These are phyloP conservation scores for Porcisia hertigi DNA, from an alignment of 208 protist genomes.

Conservation along the genomic window DNA sequence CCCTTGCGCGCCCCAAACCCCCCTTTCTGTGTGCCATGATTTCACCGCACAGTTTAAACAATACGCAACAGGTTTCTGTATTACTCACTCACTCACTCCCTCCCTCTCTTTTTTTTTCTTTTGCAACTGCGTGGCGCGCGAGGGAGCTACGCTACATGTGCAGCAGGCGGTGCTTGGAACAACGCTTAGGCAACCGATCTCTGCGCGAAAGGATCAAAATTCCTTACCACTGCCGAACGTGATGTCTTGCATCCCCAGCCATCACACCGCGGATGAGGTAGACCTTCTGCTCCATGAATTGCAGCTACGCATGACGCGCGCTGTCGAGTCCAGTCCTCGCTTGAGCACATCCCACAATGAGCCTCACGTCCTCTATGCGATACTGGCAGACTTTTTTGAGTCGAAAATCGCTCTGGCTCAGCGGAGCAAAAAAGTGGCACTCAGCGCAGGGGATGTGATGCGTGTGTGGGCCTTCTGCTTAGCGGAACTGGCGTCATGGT, in stretches of 20 bases:
- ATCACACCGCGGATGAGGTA: constrained; percentile 15
- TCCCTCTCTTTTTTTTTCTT: constrained; percentile 1
- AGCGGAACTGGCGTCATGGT: not conserved
- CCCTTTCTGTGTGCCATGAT: not conserved
- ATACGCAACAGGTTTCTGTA: not conserved
- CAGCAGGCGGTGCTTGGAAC: not conserved
- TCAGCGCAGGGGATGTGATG: constrained; percentile 21
- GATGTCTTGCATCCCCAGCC: constrained; percentile 12
- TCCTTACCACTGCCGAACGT: too few species aligned
- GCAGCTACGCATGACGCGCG: constrained; percentile 61
- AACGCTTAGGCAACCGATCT: not conserved
- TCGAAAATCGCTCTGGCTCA: constrained; percentile 25
- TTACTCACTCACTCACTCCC: not conserved
- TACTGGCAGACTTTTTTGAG: constrained; percentile 52
- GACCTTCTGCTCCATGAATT: constrained; percentile 34
- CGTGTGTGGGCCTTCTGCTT: constrained; percentile 35
- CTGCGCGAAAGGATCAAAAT: not conserved
- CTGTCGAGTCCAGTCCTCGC: constrained; percentile 44
- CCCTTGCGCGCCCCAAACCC: too few species aligned
- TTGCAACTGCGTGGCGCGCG: not conserved
- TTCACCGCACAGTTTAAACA: too few species aligned
- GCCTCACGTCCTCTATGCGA: constrained; percentile 35
- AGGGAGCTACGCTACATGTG: not conserved
- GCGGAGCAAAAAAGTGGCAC: constrained; percentile 18
- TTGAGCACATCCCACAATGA: constrained; percentile 14